Evolutionary conservation across 768 basidiomycete genomes (phyloP).

Genomic region (Auriculariales sp.): DNA sequence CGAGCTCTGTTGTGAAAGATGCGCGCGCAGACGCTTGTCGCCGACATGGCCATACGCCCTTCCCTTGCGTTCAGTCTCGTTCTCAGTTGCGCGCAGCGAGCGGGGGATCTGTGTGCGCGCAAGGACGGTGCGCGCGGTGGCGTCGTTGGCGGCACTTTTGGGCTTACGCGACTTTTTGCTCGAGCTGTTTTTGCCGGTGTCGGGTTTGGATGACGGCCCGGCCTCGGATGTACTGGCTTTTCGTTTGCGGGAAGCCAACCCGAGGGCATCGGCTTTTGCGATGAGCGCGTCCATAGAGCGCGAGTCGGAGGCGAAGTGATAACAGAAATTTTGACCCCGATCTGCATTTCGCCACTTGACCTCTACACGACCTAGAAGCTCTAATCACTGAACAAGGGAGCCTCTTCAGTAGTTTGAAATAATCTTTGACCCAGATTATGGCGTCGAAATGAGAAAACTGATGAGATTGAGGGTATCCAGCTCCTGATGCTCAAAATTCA

Average conservation of each 20-base stretch:
- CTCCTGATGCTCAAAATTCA: no score
- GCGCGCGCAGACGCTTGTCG: conserved; percentile 62
- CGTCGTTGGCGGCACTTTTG: conserved; percentile 22
- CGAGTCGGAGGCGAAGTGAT: background rate
- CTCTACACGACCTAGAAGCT: no score
- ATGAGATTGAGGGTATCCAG: no score
- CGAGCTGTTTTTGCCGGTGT: conserved; percentile 14
- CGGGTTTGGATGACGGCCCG: background rate
- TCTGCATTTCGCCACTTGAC: no score
- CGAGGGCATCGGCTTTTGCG: conserved; percentile 48
- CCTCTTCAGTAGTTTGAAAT: no score
- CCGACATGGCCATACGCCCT: conserved; percentile 39
- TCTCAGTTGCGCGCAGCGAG: conserved; percentile 35
- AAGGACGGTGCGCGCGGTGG: conserved; percentile 42
- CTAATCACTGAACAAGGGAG: no score
- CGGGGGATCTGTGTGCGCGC: conserved; percentile 48
- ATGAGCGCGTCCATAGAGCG: conserved; percentile 54
- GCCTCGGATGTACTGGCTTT: background rate
- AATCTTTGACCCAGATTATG: no score
- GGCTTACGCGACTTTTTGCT: conserved; percentile 16
- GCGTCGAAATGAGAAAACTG: no score
- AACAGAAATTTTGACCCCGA: no score
- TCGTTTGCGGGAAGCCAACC: conserved; percentile 25
- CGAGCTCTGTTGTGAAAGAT: conserved; percentile 45
- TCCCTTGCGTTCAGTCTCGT: conserved; percentile 23